phyloP scores from a whole-genome alignment of 2,329 filamentous ascomycete species.

The Scopulariopsis brevicaulis region DNA sequence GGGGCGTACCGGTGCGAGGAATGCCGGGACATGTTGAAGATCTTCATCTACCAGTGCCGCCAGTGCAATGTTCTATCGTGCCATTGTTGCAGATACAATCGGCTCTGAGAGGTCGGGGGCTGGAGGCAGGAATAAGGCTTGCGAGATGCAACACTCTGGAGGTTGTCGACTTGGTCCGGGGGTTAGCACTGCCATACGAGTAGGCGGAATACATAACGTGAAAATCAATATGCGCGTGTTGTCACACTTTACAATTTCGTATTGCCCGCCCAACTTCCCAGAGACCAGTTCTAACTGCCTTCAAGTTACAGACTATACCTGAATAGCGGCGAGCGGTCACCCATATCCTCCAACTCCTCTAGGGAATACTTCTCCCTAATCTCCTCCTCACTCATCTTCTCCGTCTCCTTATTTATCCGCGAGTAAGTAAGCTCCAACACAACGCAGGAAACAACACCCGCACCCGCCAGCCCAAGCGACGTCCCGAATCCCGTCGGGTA shows the following conservation, averaged over 20 bases:
- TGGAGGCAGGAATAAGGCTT: no score
- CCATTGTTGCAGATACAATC: slow-evolving; percentile 28
- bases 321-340: background rate
- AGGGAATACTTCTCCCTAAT: slow-evolving; percentile 3
- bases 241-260: no score
- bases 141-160: no score
- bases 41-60: slow-evolving; percentile 32
- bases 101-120: slow-evolving; percentile 7
- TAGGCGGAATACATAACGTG: no score
- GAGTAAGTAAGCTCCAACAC: slow-evolving; percentile 18
- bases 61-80: slow-evolving; percentile 33
- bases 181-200: no score
- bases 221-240: no score
- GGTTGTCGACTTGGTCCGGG: no score
- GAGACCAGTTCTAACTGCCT: no score
- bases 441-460: slow-evolving; percentile 16
- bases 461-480: slow-evolving; percentile 12
- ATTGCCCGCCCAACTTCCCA: no score
- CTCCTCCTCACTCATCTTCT: slow-evolving; percentile 13
- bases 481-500: slow-evolving; percentile 21
- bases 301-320: background rate
- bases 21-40: slow-evolving; percentile 22
- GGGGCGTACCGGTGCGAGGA: slow-evolving; percentile 26
- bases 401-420: slow-evolving; percentile 14
- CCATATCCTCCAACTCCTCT: background rate